Evolutionary conservation across 2,329 filamentous ascomycete genomes (phyloP).

Genomic region (Volutella citrinella): DNA sequence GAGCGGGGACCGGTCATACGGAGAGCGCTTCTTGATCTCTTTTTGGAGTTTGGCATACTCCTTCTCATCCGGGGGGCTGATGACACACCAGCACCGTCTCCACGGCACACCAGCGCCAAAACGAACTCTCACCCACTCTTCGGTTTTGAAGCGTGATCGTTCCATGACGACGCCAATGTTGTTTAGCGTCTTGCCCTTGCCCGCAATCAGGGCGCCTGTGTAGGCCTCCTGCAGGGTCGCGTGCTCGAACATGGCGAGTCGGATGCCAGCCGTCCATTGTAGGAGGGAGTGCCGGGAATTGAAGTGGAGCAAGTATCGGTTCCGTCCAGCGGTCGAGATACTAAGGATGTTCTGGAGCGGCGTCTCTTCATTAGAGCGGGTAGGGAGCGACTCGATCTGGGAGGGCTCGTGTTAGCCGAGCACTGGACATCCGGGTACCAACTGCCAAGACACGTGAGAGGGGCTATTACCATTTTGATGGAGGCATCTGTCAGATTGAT

Average conservation of each 20-base stretch:
- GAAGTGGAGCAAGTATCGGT: slow-evolving; percentile 94
- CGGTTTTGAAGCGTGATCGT: slow-evolving; percentile 69
- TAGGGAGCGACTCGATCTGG: slow-evolving; percentile 85
- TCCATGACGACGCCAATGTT: slow-evolving; percentile 90
- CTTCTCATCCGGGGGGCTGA: slow-evolving; percentile 90
- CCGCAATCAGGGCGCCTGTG: slow-evolving; percentile 90
- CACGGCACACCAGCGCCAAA: slow-evolving; percentile 96
- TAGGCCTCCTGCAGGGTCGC: slow-evolving; percentile 93
- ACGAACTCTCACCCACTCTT: slow-evolving; percentile 92
- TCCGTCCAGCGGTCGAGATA: slow-evolving; percentile 91
- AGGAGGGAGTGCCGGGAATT: slow-evolving; percentile 90
- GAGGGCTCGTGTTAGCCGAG: slow-evolving; percentile 16
- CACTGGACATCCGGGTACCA: neutral
- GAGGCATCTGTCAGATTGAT: slow-evolving; percentile 97
- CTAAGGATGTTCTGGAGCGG: slow-evolving; percentile 92
- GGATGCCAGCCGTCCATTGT: slow-evolving; percentile 94
- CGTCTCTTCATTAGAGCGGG: slow-evolving; percentile 71
- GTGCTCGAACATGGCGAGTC: slow-evolving; percentile 92
- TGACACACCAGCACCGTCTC: slow-evolving; percentile 95
- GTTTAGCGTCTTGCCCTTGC: slow-evolving; percentile 85
- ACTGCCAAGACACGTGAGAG: slow-evolving; percentile 1
- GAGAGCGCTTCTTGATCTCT: slow-evolving; percentile 73
- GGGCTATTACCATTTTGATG: slow-evolving; percentile 79
- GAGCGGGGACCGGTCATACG: slow-evolving; percentile 70
- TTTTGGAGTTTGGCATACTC: slow-evolving; percentile 83